These are phyloP conservation scores for Russula sp. DNA, from an alignment of 768 basidiomycete genomes.

Conservation along the genomic window DNA sequence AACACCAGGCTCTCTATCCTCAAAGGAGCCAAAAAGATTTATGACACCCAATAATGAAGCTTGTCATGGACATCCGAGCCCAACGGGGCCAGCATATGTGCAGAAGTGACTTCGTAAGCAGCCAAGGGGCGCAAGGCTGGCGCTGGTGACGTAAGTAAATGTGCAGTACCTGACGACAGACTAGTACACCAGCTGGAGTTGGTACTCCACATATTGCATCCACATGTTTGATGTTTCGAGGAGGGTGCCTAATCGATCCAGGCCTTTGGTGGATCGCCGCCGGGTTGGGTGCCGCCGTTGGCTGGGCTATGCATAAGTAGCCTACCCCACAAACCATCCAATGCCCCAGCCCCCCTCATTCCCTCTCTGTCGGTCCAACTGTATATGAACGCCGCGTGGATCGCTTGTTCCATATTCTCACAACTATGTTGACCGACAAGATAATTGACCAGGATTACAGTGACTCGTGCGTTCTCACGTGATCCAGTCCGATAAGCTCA, in stretches of 20 bases:
- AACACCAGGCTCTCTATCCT: too few relatives aligned
- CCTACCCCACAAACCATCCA: not conserved
- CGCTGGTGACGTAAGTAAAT: too few relatives aligned
- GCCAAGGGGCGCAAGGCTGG: too few relatives aligned
- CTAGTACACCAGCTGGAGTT: too few relatives aligned
- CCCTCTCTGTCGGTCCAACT: not conserved
- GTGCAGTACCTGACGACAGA: too few relatives aligned
- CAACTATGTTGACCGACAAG: not conserved
- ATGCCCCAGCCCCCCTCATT: not conserved
- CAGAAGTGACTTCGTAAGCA: too few relatives aligned
- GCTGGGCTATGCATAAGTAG: not conserved
- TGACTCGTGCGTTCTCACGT: conserved; percentile 3
- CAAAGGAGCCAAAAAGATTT: too few relatives aligned
- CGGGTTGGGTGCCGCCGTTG: not conserved
- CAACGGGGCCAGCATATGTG: too few relatives aligned
- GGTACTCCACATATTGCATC: too few relatives aligned
- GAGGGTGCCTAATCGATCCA: not conserved
- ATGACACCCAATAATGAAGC: too few relatives aligned
- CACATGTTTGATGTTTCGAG: not conserved
- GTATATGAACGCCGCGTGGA: not conserved
- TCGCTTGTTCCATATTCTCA: not conserved
- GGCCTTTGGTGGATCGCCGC: not conserved
- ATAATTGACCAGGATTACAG: not conserved
- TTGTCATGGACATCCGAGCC: too few relatives aligned
- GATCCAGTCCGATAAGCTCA: not conserved